Percentiles rank a stretch among this genome's conserved stretches.
Evolutionary conservation across 192 early-diverging fungal genomes (phyloP).

Genomic region (Phlyctochytrium planicorne): DNA sequence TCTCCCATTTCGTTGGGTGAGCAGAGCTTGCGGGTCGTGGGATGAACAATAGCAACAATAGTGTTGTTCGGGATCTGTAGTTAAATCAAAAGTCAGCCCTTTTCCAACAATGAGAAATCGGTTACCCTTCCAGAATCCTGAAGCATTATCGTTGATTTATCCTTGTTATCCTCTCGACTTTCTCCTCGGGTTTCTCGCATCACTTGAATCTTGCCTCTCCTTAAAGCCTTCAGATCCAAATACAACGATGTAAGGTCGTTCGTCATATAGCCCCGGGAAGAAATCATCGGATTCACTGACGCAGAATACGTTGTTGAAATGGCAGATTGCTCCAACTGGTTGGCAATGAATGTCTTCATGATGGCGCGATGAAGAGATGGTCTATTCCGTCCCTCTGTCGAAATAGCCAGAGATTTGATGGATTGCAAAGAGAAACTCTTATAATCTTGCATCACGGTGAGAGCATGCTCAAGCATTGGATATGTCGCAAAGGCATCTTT

Average conservation of each 20-base stretch:
- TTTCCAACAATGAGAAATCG: not conserved
- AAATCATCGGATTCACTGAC: slow-evolving; percentile 74
- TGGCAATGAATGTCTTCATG: slow-evolving; percentile 50
- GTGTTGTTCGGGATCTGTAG: slow-evolving; percentile 69
- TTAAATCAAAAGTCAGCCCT: not conserved
- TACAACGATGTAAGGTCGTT: slow-evolving; percentile 66
- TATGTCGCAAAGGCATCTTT: slow-evolving; percentile 69
- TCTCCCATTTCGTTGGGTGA: slow-evolving; percentile 73
- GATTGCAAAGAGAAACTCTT: slow-evolving; percentile 46
- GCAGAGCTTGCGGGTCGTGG: slow-evolving; percentile 68
- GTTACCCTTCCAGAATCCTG: slow-evolving; percentile 31
- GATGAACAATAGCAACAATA: slow-evolving; percentile 82
- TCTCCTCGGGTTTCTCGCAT: slow-evolving; percentile 34
- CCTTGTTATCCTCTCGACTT: slow-evolving; percentile 25
- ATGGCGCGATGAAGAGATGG: slow-evolving; percentile 29
- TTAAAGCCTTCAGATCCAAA: slow-evolving; percentile 64
- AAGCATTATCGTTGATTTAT: not conserved
- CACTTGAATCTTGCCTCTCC: slow-evolving; percentile 63
- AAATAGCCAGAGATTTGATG: slow-evolving; percentile 64
- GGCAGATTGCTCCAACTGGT: slow-evolving; percentile 65
- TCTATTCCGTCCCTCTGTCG: slow-evolving; percentile 52
- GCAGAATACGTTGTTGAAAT: slow-evolving; percentile 77
- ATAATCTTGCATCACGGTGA: slow-evolving; percentile 56
- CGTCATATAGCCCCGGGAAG: slow-evolving; percentile 77
- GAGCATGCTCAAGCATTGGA: slow-evolving; percentile 68